Percentiles rank a stretch among this genome's conserved stretches.
Evolutionary conservation across 441 rosid genomes (phyloP).

Genomic region (Flueggea neowawraea): DNA sequence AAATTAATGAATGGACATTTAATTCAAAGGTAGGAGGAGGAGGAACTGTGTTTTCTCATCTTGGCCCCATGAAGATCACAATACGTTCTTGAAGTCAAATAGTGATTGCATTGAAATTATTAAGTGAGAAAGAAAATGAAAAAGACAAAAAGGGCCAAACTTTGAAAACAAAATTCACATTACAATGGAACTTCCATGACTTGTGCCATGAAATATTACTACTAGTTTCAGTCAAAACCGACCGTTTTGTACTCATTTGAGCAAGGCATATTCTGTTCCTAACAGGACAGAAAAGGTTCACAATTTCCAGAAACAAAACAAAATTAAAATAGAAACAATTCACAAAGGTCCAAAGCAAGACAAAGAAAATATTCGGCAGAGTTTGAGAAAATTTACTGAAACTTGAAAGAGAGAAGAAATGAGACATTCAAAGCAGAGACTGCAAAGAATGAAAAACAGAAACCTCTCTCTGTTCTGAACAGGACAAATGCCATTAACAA

Average conservation of each 20-base stretch:
- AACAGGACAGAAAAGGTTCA: conserved; percentile 15
- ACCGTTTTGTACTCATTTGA: conserved; percentile 1
- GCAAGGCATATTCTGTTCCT: conserved; percentile 9
- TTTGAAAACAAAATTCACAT: too few relatives aligned
- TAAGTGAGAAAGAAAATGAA: background rate
- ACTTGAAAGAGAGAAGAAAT: too few relatives aligned
- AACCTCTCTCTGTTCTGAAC: too few relatives aligned
- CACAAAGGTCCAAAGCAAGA: too few relatives aligned
- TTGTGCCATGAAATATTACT: too few relatives aligned
- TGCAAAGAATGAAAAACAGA: background rate
- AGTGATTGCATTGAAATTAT: conserved; percentile 5
- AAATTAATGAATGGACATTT: conserved; percentile 1
- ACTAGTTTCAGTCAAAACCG: too few relatives aligned
- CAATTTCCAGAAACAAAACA: conserved; percentile 2
- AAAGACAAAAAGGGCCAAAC: conserved; percentile 8
- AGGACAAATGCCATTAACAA: too few relatives aligned
- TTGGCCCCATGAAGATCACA: conserved; percentile 11
- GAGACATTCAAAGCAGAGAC: too few relatives aligned
- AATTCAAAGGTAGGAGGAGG: conserved; percentile 6
- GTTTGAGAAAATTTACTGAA: too few relatives aligned
- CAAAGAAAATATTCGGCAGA: background rate
- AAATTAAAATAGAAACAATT: background rate
- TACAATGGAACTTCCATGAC: too few relatives aligned
- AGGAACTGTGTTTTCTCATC: conserved; percentile 13
- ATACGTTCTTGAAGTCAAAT: conserved; percentile 21